Percentiles rank a stretch among this genome's conserved stretches.
phyloP scores from a whole-genome alignment of 2,329 filamentous ascomycete species.

The Grosmannia penicillata region DNA sequence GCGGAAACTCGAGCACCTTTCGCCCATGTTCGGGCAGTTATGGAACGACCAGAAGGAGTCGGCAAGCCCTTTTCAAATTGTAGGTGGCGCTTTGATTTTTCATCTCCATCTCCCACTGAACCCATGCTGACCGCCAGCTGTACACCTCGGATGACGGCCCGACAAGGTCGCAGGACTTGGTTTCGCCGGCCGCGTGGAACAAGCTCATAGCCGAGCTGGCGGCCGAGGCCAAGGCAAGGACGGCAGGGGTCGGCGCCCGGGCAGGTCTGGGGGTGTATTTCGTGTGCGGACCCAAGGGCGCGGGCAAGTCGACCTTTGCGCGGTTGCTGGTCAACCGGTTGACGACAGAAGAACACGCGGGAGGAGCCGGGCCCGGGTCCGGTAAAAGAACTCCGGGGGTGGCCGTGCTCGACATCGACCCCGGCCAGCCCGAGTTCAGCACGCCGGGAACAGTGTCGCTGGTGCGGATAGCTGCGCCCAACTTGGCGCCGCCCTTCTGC shows the following conservation, averaged over 20 bases:
- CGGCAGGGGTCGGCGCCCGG: slow-evolving; percentile 10
- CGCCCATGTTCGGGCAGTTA: slow-evolving; percentile 50
- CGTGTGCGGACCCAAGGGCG: slow-evolving; percentile 54
- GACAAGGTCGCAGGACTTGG: slow-evolving; percentile 33
- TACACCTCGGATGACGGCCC: slow-evolving; percentile 30
- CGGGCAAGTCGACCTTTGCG: slow-evolving; percentile 64
- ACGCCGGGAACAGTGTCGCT: slow-evolving; percentile 57
- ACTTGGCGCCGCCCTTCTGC: slow-evolving; percentile 53
- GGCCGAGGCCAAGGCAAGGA: slow-evolving; percentile 18
- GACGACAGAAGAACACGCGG: too few relatives aligned
- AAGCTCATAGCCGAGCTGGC: slow-evolving; percentile 35
- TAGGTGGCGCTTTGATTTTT: neutral
- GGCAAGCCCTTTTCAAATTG: slow-evolving; percentile 6
- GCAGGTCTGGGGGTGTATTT: slow-evolving; percentile 26
- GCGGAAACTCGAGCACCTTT: slow-evolving; percentile 40
- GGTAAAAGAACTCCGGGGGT: slow-evolving; percentile 20
- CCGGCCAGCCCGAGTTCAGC: slow-evolving; percentile 62
- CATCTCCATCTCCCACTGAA: neutral
- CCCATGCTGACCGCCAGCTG: slow-evolving; percentile 23
- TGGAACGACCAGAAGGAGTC: slow-evolving; percentile 35
- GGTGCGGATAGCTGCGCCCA: slow-evolving; percentile 41
- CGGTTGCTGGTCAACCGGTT: slow-evolving; percentile 52
- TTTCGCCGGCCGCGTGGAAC: slow-evolving; percentile 46
- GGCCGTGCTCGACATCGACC: slow-evolving; percentile 60
- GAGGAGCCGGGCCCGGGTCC: slow-evolving; percentile 12